Conservation (phyloP, 495 filamentous ascomycete species). For the Aspergillus ellipticus region DNA sequence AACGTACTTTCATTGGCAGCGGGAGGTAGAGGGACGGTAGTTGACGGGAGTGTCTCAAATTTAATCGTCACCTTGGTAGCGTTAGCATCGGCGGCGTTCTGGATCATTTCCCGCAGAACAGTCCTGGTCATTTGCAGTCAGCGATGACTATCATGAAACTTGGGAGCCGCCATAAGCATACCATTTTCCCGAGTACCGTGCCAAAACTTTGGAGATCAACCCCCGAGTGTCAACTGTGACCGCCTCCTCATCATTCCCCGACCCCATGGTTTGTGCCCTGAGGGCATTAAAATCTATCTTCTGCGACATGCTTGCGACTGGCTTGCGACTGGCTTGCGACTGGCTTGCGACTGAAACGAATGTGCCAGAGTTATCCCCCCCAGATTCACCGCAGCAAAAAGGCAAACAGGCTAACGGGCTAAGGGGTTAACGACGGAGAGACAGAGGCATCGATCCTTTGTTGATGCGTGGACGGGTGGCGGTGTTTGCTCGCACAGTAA, state of each 20-base stretch:
- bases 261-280: slow-evolving; percentile 78
- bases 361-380: neutral
- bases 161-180: slow-evolving; percentile 11
- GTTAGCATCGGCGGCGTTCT: slow-evolving; percentile 95
- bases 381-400: neutral
- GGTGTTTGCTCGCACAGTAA: neutral
- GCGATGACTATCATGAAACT: neutral
- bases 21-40: slow-evolving; percentile 65
- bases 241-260: slow-evolving; percentile 89
- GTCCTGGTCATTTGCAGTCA: slow-evolving; percentile 36
- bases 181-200: slow-evolving; percentile 93
- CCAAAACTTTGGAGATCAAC: slow-evolving; percentile 95
- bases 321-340: no score
- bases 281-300: slow-evolving; percentile 76
- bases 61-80: slow-evolving; percentile 85
- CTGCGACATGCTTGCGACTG: slow-evolving; percentile 45
- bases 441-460: neutral
- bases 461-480: neutral
- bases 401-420: neutral
- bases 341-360: slow-evolving; percentile 34
- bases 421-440: neutral
- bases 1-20: slow-evolving; percentile 62
- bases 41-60: slow-evolving; percentile 83
- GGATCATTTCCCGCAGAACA: slow-evolving; percentile 85
- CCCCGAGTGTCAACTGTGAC: slow-evolving; percentile 97